Conservation (phyloP, 1,284 basidiomycete species). For the Fomitopsis betulina region DNA sequence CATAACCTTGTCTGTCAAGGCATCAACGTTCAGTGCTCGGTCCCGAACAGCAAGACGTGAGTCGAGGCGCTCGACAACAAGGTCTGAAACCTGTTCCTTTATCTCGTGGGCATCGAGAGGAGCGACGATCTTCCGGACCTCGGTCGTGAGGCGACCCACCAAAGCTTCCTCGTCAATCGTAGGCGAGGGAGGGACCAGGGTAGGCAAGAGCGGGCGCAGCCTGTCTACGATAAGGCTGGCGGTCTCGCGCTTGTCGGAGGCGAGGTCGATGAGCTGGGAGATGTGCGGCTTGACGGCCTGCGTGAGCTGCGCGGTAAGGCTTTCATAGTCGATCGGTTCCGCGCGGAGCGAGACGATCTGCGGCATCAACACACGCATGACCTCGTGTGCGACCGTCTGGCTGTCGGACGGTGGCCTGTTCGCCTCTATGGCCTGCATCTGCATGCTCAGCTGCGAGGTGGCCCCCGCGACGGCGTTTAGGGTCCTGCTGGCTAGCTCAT, state of each 20-base stretch:
- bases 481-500: slow-evolving; percentile 52
- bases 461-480: slow-evolving; percentile 53
- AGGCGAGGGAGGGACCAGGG: slow-evolving; percentile 33
- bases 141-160: slow-evolving; percentile 53
- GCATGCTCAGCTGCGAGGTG: slow-evolving; percentile 55
- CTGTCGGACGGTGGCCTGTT: slow-evolving; percentile 41
- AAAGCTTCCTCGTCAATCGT: slow-evolving; percentile 52
- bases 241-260: slow-evolving; percentile 82
- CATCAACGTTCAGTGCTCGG: slow-evolving; percentile 60
- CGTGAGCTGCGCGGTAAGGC: slow-evolving; percentile 64
- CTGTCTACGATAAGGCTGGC: slow-evolving; percentile 72
- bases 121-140: slow-evolving; percentile 64
- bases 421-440: slow-evolving; percentile 49
- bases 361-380: slow-evolving; percentile 59
- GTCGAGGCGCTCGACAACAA: slow-evolving; percentile 78
- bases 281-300: slow-evolving; percentile 86
- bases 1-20: slow-evolving; percentile 48
- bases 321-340: slow-evolving; percentile 72
- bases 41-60: slow-evolving; percentile 74
- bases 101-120: slow-evolving; percentile 78
- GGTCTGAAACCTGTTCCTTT: slow-evolving; percentile 80
- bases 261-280: slow-evolving; percentile 78
- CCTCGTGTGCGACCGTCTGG: slow-evolving; percentile 51
- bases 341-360: slow-evolving; percentile 51
- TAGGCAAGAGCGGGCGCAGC: slow-evolving; percentile 62